These are phyloP conservation scores for Paracamarosporium sp. DNA, from an alignment of 2,329 filamentous ascomycete genomes.

Conservation along the genomic window DNA sequence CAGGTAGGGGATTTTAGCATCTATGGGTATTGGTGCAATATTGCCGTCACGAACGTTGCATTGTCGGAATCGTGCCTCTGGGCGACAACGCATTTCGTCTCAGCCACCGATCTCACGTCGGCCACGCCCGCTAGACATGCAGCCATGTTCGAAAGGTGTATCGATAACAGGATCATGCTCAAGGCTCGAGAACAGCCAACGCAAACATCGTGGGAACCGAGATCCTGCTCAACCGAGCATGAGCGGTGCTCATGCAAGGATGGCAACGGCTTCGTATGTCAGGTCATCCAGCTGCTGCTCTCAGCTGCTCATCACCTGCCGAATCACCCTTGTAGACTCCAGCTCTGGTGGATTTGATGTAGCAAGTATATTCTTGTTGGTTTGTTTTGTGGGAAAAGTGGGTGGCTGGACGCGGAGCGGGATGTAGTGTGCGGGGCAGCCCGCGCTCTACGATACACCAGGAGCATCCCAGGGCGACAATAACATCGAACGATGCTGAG, in stretches of 20 bases:
- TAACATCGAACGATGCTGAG: neutral
- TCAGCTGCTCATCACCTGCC: neutral
- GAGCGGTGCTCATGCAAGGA: no score
- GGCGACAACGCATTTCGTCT: conserved; percentile 1
- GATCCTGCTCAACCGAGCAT: neutral
- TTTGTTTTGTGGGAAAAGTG: neutral
- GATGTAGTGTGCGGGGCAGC: neutral
- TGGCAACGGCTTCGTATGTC: neutral
- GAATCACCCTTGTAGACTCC: neutral
- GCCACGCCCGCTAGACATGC: conserved; percentile 12
- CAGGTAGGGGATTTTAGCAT: no score
- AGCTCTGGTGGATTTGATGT: no score
- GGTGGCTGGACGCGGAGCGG: neutral
- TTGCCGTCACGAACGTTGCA: conserved; percentile 13
- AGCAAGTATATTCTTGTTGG: neutral
- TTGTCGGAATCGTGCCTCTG: conserved; percentile 5
- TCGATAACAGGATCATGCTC: conserved; percentile 22
- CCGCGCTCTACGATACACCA: neutral
- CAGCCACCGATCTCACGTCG: conserved; percentile 6
- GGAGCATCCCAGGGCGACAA: neutral
- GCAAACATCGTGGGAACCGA: neutral
- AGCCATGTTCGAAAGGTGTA: conserved; percentile 24
- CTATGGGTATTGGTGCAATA: conserved; percentile 15
- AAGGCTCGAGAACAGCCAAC: neutral
- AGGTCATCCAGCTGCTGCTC: neutral